These are phyloP conservation scores for Lactuca sativa DNA, from an alignment of 129 eudicot species.

Conservation along the genomic window DNA sequence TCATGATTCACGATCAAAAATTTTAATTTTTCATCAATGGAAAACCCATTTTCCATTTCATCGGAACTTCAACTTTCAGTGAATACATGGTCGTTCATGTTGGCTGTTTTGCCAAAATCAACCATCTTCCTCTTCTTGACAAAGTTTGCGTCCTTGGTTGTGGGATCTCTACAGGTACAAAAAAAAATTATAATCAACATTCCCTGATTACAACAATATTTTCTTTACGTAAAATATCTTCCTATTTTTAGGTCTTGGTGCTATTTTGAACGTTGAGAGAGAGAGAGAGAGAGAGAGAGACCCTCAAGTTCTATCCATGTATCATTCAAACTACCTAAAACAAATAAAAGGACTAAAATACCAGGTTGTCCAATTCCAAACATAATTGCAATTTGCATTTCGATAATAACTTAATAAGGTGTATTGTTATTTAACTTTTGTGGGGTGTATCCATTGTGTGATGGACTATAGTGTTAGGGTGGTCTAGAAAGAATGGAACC, in stretches of 20 bases:
- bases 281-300: no score
- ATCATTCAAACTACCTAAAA: no score
- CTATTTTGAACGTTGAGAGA: constrained; percentile 81
- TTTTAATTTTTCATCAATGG: constrained; percentile 70
- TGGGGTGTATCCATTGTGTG: background rate
- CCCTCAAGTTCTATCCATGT: no score
- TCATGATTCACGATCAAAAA: constrained; percentile 63
- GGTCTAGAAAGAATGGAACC: background rate
- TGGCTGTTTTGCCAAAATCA: constrained; percentile 77
- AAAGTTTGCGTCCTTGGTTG: no score
- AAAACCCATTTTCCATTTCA: constrained; percentile 67
- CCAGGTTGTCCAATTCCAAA: no score
- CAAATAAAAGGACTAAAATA: no score
- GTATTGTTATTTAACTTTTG: background rate
- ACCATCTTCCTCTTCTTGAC: constrained; percentile 80
- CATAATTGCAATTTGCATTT: no score
- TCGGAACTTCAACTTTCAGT: constrained; percentile 83
- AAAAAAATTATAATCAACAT: no score
- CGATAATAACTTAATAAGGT: background rate
- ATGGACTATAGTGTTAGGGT: constrained; percentile 6
- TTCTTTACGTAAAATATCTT: background rate
- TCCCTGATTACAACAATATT: no score
- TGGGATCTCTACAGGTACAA: constrained; percentile 74
- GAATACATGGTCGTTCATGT: constrained; percentile 79
- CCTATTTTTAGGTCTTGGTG: constrained; percentile 60